Evolutionary conservation across 768 basidiomycete species (phyloP).

Genomic region (Favolaschia claudopus): DNA sequence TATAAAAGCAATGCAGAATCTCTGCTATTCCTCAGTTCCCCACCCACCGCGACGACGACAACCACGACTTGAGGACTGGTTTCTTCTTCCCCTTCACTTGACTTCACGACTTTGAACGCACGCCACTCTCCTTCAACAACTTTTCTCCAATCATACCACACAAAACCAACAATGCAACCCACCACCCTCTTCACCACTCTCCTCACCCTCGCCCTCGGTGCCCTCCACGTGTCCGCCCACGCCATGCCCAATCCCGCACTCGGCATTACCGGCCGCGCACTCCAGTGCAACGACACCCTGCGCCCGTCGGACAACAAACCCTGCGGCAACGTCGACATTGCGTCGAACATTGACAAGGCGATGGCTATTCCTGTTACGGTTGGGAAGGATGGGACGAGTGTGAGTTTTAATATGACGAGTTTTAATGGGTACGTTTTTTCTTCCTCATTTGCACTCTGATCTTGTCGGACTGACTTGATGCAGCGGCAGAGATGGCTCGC

Average conservation of each 20-base stretch:
- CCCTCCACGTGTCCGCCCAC: constrained; percentile 9
- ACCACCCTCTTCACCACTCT: constrained; percentile 9
- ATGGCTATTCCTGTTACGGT: constrained; percentile 10
- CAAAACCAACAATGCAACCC: constrained; percentile 15
- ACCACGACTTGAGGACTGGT: no score
- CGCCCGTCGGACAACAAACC: constrained; percentile 4
- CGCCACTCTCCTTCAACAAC: no score
- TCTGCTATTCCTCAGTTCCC: no score
- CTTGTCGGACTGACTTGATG: not conserved
- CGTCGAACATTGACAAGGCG: constrained; percentile 13
- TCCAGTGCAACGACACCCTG: constrained; percentile 15
- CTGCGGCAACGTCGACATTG: constrained; percentile 20
- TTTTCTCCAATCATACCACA: no score
- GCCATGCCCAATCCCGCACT: constrained; percentile 21
- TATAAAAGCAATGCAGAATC: no score
- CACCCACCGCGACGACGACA: no score
- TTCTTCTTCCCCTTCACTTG: no score
- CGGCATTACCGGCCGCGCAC: constrained; percentile 8
- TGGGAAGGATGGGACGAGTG: constrained; percentile 12
- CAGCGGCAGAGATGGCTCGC: constrained; percentile 24
- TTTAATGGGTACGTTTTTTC: constrained; percentile 16
- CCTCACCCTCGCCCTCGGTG: not conserved
- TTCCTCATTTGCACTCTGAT: not conserved
- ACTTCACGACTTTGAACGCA: no score
- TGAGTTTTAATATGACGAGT: constrained; percentile 20